phyloP scores from a whole-genome alignment of 306 rosid species.

The Prunus persica region Prunus_persica_NCBIv2 NC_034012.1:671501-672000 shows the following conservation, averaged over 20 bases:
- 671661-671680: background rate
- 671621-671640: background rate
- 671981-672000: slow-evolving; percentile 47
- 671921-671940: slow-evolving; percentile 1
- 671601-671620: slow-evolving; percentile 12
- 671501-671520: background rate
- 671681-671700: slow-evolving; percentile 4
- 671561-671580: background rate
- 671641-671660: slow-evolving; percentile 26
- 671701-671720: background rate
- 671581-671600: background rate
- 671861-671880: background rate
- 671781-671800: background rate
- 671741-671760: background rate
- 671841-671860: slow-evolving; percentile 15
- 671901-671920: slow-evolving; percentile 21
- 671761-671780: background rate
- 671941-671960: slow-evolving; percentile 5
- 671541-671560: background rate
- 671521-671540: background rate
- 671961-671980: background rate
- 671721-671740: background rate
- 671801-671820: slow-evolving; percentile 21
- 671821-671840: slow-evolving; percentile 13
- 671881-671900: background rate